Conservation (phyloP, 805 yeast genomes). For the Wickerhamiella kurtzmanii region DNA sequence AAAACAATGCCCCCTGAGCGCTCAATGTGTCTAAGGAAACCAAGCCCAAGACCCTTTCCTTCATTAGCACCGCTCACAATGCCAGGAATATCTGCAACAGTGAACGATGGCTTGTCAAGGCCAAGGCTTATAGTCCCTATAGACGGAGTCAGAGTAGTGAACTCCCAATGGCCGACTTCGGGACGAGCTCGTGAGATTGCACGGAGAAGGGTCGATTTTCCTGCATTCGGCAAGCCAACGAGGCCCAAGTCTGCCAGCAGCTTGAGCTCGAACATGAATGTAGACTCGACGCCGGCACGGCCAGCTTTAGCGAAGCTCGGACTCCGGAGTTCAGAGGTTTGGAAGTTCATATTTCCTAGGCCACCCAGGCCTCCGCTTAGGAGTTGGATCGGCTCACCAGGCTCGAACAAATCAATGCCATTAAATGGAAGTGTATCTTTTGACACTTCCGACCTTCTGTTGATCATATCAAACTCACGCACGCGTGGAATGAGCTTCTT, state of each 20-base stretch:
- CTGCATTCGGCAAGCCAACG: conserved; percentile 94
- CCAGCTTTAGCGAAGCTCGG: conserved; percentile 83
- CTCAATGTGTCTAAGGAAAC: conserved; percentile 83
- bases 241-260: conserved; percentile 85
- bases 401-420: conserved; percentile 61
- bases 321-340: conserved; percentile 69
- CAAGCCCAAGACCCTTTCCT: conserved; percentile 86
- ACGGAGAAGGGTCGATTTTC: conserved; percentile 76
- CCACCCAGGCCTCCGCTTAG: conserved; percentile 88
- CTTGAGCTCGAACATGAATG: conserved; percentile 71
- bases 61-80: conserved; percentile 73
- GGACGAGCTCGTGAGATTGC: conserved; percentile 86
- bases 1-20: conserved; percentile 82
- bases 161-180: conserved; percentile 90
- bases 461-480: conserved; percentile 45
- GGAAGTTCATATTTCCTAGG: conserved; percentile 89
- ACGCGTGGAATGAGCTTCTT: conserved; percentile 49
- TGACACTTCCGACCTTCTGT: conserved; percentile 42
- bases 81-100: conserved; percentile 97
- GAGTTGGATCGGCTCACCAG: conserved; percentile 53
- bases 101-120: conserved; percentile 43
- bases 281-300: conserved; percentile 49
- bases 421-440: conserved; percentile 62
- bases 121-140: conserved; percentile 72
- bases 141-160: conserved; percentile 84